phyloP scores from a whole-genome alignment of 495 filamentous ascomycete genomes.

The Xylaria venustula region DNA sequence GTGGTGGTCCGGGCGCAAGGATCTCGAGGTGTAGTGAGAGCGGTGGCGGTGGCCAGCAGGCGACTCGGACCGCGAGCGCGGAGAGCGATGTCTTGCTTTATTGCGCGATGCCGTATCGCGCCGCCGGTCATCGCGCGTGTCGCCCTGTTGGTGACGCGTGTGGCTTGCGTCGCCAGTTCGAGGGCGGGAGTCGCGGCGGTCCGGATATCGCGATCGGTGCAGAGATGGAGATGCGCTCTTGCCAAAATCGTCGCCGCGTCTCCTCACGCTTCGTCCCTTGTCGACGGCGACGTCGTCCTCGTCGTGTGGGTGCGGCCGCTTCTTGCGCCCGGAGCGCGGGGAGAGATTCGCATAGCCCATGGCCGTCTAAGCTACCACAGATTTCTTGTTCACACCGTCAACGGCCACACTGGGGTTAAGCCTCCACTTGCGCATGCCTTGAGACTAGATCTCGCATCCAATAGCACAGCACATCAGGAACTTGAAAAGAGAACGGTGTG shows the following conservation, averaged over 20 bases:
- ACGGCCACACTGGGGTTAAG: too few species aligned
- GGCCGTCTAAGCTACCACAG: not conserved
- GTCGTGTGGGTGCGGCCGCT: not conserved
- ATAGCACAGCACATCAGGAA: too few species aligned
- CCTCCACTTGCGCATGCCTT: too few species aligned
- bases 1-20: not conserved
- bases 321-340: conserved; percentile 3
- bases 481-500: too few species aligned
- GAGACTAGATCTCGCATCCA: too few species aligned
- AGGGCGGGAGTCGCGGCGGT: not conserved
- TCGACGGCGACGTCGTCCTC: too few species aligned
- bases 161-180: not conserved
- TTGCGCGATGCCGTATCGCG: not conserved
- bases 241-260: not conserved
- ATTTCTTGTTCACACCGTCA: not conserved
- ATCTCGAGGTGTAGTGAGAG: conserved; percentile 16
- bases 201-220: not conserved
- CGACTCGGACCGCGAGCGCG: not conserved
- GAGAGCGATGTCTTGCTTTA: not conserved
- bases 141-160: not conserved
- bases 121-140: not conserved
- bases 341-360: not conserved
- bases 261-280: conserved; percentile 3
- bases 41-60: conserved; percentile 18
- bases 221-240: conserved; percentile 4